Percentiles rank a stretch among this genome's conserved stretches.
Evolutionary conservation across 768 basidiomycete genomes (phyloP).

Genomic region (Mrakia hoshinonis): DNA sequence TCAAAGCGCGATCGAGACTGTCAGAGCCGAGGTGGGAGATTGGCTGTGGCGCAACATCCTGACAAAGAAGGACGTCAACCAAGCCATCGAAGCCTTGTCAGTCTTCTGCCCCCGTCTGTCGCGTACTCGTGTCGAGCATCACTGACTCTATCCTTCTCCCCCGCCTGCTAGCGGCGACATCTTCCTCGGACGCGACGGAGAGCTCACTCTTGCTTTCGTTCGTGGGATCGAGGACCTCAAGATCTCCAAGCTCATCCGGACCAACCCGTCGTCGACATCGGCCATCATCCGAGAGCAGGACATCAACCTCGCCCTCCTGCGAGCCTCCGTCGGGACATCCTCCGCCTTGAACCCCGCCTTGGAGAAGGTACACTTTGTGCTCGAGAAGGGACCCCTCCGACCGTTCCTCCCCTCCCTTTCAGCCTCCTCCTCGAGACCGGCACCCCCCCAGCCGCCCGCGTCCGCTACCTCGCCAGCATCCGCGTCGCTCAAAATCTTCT

Average conservation of each 20-base stretch:
- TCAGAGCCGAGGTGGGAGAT: constrained; percentile 74
- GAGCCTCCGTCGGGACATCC: constrained; percentile 77
- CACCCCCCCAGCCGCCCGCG: not conserved
- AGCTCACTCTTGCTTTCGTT: constrained; percentile 74
- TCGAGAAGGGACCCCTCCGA: constrained; percentile 72
- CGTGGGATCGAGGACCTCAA: constrained; percentile 79
- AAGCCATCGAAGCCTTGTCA: constrained; percentile 75
- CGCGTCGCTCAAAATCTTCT: constrained; percentile 42
- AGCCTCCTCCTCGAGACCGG: not conserved
- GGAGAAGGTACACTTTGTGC: constrained; percentile 59
- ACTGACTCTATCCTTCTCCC: not conserved
- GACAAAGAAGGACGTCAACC: constrained; percentile 70
- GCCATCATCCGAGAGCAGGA: constrained; percentile 83
- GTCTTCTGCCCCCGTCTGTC: constrained; percentile 35
- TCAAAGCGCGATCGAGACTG: constrained; percentile 62
- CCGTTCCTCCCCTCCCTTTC: constrained; percentile 67
- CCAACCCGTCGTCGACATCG: constrained; percentile 55
- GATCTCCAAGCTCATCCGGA: constrained; percentile 59
- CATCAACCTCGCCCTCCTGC: constrained; percentile 71
- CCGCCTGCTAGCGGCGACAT: constrained; percentile 59
- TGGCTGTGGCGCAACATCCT: constrained; percentile 85
- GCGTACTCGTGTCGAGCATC: constrained; percentile 2
- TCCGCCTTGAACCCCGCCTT: constrained; percentile 79
- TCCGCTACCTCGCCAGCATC: constrained; percentile 13
- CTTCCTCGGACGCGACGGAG: constrained; percentile 79